Base-by-base conservation (phyloP, 352 stramenopile species). In the Globisporangium splendens region DNA sequence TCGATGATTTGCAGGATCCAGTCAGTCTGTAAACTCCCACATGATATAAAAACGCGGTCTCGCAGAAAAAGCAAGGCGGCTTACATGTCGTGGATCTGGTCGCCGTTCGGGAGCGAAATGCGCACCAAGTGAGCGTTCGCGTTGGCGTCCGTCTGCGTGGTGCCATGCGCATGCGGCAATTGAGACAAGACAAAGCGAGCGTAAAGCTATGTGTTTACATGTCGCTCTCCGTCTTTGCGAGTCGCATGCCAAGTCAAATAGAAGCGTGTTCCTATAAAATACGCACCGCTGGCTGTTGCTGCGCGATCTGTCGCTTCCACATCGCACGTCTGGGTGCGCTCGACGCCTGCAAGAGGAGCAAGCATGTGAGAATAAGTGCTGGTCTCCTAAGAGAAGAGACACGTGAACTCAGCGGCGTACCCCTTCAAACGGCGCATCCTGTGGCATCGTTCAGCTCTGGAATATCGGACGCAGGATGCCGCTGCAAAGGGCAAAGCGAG, bases 61-160 rank as follows among this genome's bases (percentile, higher is more conserved):
- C 24, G 24, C 2, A 31, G 24, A 5, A 38, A 38, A 46, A 21
- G 8, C 6, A 6, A 50, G 15, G 3, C 5, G 43, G 12, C 69
- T 59, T 64, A 87, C 75, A 89, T 89, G 47, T 89, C 77, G 66
- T 87, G 75, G 60, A 89, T 88, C 61, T 86, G 75, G 28, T 89
- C 77, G 47, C 77, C 79, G 39, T 83, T 88, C 8, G 77, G 79
- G 17, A 88, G 50, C 18, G 69, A 82, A 50, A 88, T 85, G 51
- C 71, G 78, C 18, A 68, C 55, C 15, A 73, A 31, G 24, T 31
- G 24, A 31, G 24, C 24, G 24, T 31, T 31, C 24, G 24, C 5
- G 24, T 5, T 31, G 24, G 24, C 24, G 24, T 31, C 24, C 24
- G 24, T 31, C 24, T 31, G 2, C 24, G 24, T 54, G 5, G 22